Conservation (phyloP, 139 green algal genomes). For the Nannochloris sp. region DNA sequence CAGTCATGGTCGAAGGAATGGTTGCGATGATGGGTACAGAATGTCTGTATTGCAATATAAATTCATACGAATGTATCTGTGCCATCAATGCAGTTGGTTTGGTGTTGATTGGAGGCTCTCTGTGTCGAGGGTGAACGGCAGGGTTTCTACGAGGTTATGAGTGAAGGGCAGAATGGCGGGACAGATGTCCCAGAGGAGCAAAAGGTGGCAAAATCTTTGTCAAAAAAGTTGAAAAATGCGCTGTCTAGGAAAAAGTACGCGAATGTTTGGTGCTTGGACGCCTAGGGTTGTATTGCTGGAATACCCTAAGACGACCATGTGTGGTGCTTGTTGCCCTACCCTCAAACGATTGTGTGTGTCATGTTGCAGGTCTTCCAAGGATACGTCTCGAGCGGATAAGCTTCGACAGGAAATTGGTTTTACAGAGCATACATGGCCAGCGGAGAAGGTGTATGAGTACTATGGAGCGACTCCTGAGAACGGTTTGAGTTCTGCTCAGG, state of each 20-base stretch:
- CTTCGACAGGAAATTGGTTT: slow-evolving; percentile 29
- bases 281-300: neutral
- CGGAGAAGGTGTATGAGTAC: slow-evolving; percentile 40
- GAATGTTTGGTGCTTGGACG: neutral
- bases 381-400: slow-evolving; percentile 14
- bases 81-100: too few relatives aligned
- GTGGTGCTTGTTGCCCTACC: too few relatives aligned
- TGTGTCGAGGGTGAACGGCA: too few relatives aligned
- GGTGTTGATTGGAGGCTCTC: too few relatives aligned
- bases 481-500: slow-evolving; percentile 33
- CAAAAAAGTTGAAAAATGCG: neutral
- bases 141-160: too few relatives aligned
- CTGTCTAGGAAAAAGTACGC: neutral
- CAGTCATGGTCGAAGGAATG: too few relatives aligned
- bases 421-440: slow-evolving; percentile 29
- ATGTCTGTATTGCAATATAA: too few relatives aligned
- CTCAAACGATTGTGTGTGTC: neutral
- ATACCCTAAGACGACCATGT: neutral
- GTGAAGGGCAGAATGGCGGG: too few relatives aligned
- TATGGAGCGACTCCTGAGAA: slow-evolving; percentile 23
- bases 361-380: slow-evolving; percentile 3
- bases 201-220: neutral
- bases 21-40: too few relatives aligned
- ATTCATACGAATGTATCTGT: too few relatives aligned
- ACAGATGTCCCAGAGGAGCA: neutral